These are phyloP conservation scores for Patellaria atrata DNA, from an alignment of 495 filamentous ascomycete species.

Conservation along the genomic window DNA sequence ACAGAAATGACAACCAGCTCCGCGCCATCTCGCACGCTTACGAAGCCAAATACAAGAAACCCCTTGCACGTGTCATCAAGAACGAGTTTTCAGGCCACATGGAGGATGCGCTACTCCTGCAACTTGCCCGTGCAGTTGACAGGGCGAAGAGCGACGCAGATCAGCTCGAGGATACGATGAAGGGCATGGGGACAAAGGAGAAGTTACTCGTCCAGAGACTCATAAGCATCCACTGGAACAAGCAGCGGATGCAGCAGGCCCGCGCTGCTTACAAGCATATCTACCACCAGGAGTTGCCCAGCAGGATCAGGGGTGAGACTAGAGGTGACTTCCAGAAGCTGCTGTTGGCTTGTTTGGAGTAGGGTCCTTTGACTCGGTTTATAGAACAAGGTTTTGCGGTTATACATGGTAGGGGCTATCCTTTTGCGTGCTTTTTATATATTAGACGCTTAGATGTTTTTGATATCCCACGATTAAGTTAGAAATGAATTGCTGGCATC, in stretches of 20 bases:
- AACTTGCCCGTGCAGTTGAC: slow-evolving; percentile 62
- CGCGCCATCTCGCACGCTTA: slow-evolving; percentile 65
- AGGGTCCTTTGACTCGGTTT: slow-evolving; percentile 2
- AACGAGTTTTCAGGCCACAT: slow-evolving; percentile 86
- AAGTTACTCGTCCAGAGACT: slow-evolving; percentile 57
- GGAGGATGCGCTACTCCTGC: slow-evolving; percentile 66
- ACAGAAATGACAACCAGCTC: slow-evolving; percentile 61
- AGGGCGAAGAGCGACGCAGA: slow-evolving; percentile 69
- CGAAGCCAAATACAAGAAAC: slow-evolving; percentile 44
- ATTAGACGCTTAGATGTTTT: too few relatives aligned
- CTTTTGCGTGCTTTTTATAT: too few relatives aligned
- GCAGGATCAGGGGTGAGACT: slow-evolving; percentile 64
- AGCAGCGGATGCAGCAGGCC: slow-evolving; percentile 51
- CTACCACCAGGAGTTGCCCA: slow-evolving; percentile 45
- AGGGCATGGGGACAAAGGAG: slow-evolving; percentile 77
- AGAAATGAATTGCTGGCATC: too few relatives aligned
- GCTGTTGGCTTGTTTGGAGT: slow-evolving; percentile 37
- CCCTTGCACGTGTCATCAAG: slow-evolving; percentile 56
- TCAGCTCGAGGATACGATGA: slow-evolving; percentile 72
- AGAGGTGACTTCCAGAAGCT: slow-evolving; percentile 70
- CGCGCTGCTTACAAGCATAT: slow-evolving; percentile 54
- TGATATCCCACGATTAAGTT: too few relatives aligned
- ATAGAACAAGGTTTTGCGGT: too few relatives aligned
- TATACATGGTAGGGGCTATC: too few relatives aligned
- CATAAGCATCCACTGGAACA: slow-evolving; percentile 69